Evolutionary conservation across 108 stramenopile species (phyloP), one percentile per base, ranked within the genome.

Genomic region (Discostella pseudostelligera): DNA sequence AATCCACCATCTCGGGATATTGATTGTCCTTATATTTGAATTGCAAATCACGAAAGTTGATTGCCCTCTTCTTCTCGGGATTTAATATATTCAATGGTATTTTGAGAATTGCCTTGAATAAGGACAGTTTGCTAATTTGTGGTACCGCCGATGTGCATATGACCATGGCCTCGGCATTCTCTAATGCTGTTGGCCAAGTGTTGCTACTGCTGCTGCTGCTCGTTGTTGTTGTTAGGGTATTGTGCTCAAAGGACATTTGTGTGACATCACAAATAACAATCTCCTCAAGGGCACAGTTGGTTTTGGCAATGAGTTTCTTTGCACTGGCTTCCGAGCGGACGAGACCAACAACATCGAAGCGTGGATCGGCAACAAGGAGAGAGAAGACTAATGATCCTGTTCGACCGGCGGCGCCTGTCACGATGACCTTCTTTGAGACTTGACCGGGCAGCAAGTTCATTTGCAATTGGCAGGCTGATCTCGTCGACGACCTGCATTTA

Each of bases 1-100:
- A 90, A 58, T 90, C 89, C 26, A 90, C 89, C 51, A 72, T 74
- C 78, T 90, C 89, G 1, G 89, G 89, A 62, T 85, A 80, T 56
- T 78, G 81, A 17, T 76, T 76, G 32, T 76, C 56, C 49, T 82
- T 81, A 74, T 81, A 89, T 17, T 76, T 76, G 58, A 86, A 89
- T 48, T 58, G 60, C 55, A 89, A 62, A 13, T 69, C 69, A 51
- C 80, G 75, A 67, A 84, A 77, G 51, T 89, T 81, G n/a, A 89
- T 58, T 0, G 77, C 59, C 29, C 72, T 75, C 55, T 84, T 80
- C 21, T 79, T n/a, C n/a, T n/a, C n/a, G n/a, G n/a, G 25, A 20
- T 76, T 61, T 4, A 89, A 21, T 1, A 84, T 35, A 59, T 83
- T 82, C 65, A 66, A 51, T 26, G 88, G 88, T 28, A 71, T 63